Evolutionary conservation across 306 rosid genomes (phyloP).

Genomic region (Begonia fuchsioides): DNA sequence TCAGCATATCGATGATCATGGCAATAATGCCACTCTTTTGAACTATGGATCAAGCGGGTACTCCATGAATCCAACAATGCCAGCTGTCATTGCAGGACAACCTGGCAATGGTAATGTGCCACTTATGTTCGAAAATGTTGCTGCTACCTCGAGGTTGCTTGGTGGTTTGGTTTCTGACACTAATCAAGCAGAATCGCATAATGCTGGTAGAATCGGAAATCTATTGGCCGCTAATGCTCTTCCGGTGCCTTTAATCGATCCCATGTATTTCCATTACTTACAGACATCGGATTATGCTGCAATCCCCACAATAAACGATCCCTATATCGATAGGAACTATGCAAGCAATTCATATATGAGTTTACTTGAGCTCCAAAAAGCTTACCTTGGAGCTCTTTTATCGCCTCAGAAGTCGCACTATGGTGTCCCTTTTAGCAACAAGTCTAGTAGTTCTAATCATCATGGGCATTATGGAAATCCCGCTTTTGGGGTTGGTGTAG

Average conservation of each 20-base stretch:
- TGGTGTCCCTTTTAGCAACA: slow-evolving; percentile 34
- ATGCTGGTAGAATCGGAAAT: slow-evolving; percentile 51
- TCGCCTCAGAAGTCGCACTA: slow-evolving; percentile 79
- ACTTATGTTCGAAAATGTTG: too few species aligned
- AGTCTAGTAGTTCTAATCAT: slow-evolving; percentile 48
- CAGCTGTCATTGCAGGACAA: slow-evolving; percentile 75
- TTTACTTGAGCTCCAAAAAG: slow-evolving; percentile 67
- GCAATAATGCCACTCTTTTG: slow-evolving; percentile 37
- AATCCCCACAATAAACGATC: too few species aligned
- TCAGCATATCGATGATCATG: slow-evolving; percentile 40
- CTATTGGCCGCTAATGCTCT: slow-evolving; percentile 50
- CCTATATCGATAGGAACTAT: slow-evolving; percentile 46
- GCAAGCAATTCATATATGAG: slow-evolving; percentile 55
- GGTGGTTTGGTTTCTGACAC: slow-evolving; percentile 44
- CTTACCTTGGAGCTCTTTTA: slow-evolving; percentile 44
- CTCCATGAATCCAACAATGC: slow-evolving; percentile 54
- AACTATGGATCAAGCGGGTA: slow-evolving; percentile 59
- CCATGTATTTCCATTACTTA: slow-evolving; percentile 64
- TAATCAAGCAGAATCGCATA: slow-evolving; percentile 36
- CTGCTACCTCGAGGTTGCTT: slow-evolving; percentile 44
- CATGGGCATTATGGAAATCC: slow-evolving; percentile 73
- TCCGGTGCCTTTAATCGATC: slow-evolving; percentile 74
- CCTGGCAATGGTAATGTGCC: too few species aligned
- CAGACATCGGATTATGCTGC: slow-evolving; percentile 64
- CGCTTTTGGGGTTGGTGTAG: slow-evolving; percentile 44